These are phyloP conservation scores for Talaromyces sp. DNA, from an alignment of 2,329 filamentous ascomycete species.

Conservation along the genomic window DNA sequence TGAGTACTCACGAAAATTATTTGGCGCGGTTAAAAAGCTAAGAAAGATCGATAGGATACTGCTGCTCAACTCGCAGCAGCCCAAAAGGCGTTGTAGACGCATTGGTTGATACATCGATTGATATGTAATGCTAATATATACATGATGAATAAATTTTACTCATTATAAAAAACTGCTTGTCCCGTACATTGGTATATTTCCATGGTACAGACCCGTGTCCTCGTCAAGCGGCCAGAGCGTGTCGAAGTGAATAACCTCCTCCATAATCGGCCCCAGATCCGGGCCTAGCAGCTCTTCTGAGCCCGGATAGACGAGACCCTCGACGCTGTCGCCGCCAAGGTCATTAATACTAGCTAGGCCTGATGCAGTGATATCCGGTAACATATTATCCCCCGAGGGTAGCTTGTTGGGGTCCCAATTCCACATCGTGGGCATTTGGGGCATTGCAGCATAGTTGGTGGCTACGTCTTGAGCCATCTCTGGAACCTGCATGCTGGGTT, in stretches of 20 bases:
- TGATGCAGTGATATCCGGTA: background rate
- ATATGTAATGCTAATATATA: background rate
- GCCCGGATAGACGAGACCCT: slow-evolving; percentile 14
- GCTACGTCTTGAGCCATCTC: background rate
- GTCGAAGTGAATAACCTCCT: slow-evolving; percentile 16
- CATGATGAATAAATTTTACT: background rate
- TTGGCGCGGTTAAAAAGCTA: background rate
- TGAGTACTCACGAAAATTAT: slow-evolving; percentile 16
- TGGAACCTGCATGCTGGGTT: background rate
- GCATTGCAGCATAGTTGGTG: background rate
- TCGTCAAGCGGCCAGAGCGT: slow-evolving; percentile 15
- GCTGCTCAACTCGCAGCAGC: slow-evolving; percentile 11
- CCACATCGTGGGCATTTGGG: slow-evolving; percentile 10
- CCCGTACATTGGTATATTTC: slow-evolving; percentile 16
- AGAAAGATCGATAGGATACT: slow-evolving; percentile 8
- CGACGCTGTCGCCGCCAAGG: slow-evolving; percentile 12
- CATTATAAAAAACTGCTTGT: slow-evolving; percentile 12
- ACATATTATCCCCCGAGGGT: slow-evolving; percentile 2
- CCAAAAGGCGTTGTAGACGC: background rate
- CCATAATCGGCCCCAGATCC: slow-evolving; percentile 11
- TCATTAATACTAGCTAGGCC: background rate
- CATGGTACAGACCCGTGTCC: slow-evolving; percentile 12
- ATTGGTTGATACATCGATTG: background rate
- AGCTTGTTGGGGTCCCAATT: slow-evolving; percentile 8
- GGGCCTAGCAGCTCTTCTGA: slow-evolving; percentile 12